Evolutionary conservation across 2,329 filamentous ascomycete genomes (phyloP), one percentile per base, ranked within the genome.

Genomic region (Scedosporium apiospermum): DNA sequence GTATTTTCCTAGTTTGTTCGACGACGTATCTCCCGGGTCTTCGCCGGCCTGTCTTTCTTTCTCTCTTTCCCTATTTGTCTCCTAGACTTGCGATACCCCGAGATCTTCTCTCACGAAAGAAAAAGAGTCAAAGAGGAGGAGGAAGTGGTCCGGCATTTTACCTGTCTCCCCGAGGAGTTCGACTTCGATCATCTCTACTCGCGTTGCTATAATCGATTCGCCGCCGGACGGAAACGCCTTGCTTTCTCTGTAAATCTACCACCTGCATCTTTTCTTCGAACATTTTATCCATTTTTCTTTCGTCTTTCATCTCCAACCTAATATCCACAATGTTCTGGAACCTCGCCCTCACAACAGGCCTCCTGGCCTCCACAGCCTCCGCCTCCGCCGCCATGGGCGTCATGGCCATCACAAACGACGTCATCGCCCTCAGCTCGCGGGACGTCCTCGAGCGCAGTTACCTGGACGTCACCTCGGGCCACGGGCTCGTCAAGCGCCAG

Each of bases 401-500:
- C 21, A 49, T 58, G 42, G 16, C 63, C 49, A 23, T 57, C 23
- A 42, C 58, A 10, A 53, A 63, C 26, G 63, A 63, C 57, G 57
- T 55, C 34, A 41, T 65, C 14, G 46, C 53, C 23, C 55, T 67
- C 27, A 49, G 30, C 27, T 46, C 61, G 44, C 55, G 62, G 34
- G 65, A 65, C 30, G 65, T 64, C 49, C 46, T 64, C 14, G n/a
- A 38, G 44, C 30, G 60, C 7, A 57, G 63, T 60, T 66, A 66
- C 59, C 51, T 46, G 57, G 58, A 62, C 42, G 62, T 66, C 16
- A 38, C 38, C n/a, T 46, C 53, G 6, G 41, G 23, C 38, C 21
- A 46, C 61, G 18, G 41, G 18, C n/a, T n/a, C 53, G 53, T 23
- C 23, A 21, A 57, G 30, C 18, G 23, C 18, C 53, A 21, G 16